phyloP scores from a whole-genome alignment of 805 yeast species.

The Ogataea populi-albae region DNA sequence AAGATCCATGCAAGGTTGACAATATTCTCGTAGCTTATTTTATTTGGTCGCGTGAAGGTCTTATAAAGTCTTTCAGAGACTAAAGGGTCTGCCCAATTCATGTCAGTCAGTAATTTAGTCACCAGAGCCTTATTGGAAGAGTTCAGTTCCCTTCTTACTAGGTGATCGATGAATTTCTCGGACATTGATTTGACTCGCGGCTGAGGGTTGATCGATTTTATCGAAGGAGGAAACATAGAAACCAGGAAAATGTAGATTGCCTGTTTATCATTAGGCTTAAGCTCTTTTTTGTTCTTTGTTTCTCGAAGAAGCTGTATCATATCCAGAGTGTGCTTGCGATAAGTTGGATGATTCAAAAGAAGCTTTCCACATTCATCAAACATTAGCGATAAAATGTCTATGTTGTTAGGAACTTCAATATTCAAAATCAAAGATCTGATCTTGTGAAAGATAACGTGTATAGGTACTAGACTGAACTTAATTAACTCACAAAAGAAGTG shows the following conservation, averaged over 20 bases:
- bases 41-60: slow-evolving; percentile 42
- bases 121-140: slow-evolving; percentile 34
- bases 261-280: slow-evolving; percentile 54
- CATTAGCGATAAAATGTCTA: slow-evolving; percentile 65
- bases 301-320: slow-evolving; percentile 56
- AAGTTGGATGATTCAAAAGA: slow-evolving; percentile 55
- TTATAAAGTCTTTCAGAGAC: slow-evolving; percentile 15
- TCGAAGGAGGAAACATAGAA: slow-evolving; percentile 53
- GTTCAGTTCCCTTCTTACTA: slow-evolving; percentile 52
- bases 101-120: slow-evolving; percentile 36
- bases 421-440: slow-evolving; percentile 57
- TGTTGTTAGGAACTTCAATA: slow-evolving; percentile 50
- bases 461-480: slow-evolving; percentile 71
- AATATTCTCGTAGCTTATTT: slow-evolving; percentile 56
- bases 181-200: too few relatives aligned
- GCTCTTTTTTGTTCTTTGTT: slow-evolving; percentile 38
- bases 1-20: slow-evolving; percentile 40
- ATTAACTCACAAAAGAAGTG: slow-evolving; percentile 70
- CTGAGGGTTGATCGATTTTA: slow-evolving; percentile 31
- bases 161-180: slow-evolving; percentile 46
- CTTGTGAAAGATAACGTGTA: slow-evolving; percentile 70
- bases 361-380: slow-evolving; percentile 74
- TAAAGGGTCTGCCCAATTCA: slow-evolving; percentile 47
- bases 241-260: slow-evolving; percentile 57
- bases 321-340: slow-evolving; percentile 55